These are phyloP conservation scores for Cyclotella atomus DNA, from an alignment of 108 stramenopile genomes.

Conservation along the genomic window DNA sequence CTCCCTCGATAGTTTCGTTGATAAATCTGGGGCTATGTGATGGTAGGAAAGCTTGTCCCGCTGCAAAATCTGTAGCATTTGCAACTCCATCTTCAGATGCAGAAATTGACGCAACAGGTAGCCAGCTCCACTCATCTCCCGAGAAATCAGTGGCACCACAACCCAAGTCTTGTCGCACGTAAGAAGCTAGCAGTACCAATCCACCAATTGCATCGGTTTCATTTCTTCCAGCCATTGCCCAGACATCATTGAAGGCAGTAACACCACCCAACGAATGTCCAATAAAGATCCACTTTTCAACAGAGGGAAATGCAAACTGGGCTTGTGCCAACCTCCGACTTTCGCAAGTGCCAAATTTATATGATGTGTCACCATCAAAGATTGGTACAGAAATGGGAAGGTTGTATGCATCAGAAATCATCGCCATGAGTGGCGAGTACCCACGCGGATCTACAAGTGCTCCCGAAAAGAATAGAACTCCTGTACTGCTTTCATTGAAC, in stretches of 20 bases:
- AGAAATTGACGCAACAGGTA: conserved; percentile 39
- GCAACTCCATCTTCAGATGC: conserved; percentile 36
- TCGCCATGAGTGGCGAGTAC: conserved; percentile 25
- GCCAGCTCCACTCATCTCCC: not conserved
- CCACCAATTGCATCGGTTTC: conserved; percentile 27
- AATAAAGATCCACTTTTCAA: conserved; percentile 39
- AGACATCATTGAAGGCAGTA: conserved; percentile 28
- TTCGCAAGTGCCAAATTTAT: conserved; percentile 17
- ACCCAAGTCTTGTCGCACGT: conserved; percentile 25
- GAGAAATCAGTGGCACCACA: conserved; percentile 40
- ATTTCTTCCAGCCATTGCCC: conserved; percentile 1
- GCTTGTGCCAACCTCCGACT: conserved; percentile 27
- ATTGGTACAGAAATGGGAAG: conserved; percentile 32
- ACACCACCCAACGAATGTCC: conserved; percentile 51
- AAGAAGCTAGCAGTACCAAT: conserved; percentile 35
- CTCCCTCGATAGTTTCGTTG: conserved; percentile 27
- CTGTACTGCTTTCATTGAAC: not conserved
- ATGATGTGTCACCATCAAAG: conserved; percentile 31
- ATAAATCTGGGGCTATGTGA: not conserved
- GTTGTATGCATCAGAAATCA: conserved; percentile 15
- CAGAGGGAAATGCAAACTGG: conserved; percentile 18
- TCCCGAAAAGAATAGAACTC: conserved; percentile 39
- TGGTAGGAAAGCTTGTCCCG: conserved; percentile 12
- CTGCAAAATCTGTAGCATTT: conserved; percentile 26
- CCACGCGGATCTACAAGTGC: conserved; percentile 46